A percentile compares a stretch with the other conserved stretches of the same genome.
These are phyloP conservation scores for Fraxinus xanthoxyloides DNA, from an alignment of 305 asterid genomes.

Conservation along the genomic window DNA sequence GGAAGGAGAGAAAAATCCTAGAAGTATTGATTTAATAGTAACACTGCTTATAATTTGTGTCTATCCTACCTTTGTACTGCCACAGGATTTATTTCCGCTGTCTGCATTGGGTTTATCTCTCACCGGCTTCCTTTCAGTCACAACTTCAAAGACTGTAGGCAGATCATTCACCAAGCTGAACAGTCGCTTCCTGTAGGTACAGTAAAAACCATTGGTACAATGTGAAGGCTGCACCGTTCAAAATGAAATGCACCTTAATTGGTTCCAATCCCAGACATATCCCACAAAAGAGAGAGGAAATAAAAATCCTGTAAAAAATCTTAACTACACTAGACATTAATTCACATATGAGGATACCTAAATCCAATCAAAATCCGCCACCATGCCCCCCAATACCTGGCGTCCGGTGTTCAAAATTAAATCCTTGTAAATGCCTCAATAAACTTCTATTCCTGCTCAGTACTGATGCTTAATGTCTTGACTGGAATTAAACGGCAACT, in stretches of 20 bases:
- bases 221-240: neutral
- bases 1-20: neutral
- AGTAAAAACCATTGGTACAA: slow-evolving; percentile 13
- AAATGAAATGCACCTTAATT: neutral
- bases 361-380: neutral
- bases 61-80: slow-evolving; percentile 56
- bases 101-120: slow-evolving; percentile 67
- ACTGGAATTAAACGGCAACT: neutral
- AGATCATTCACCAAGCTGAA: slow-evolving; percentile 85
- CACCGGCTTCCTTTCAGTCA: slow-evolving; percentile 63
- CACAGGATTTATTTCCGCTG: slow-evolving; percentile 67
- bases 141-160: slow-evolving; percentile 77
- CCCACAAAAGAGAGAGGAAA: neutral
- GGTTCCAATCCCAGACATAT: slow-evolving; percentile 4
- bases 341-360: neutral
- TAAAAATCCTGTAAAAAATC: neutral
- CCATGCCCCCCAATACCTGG: neutral
- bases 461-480: neutral
- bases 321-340: neutral
- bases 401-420: neutral
- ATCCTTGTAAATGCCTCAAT: neutral
- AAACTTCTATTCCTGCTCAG: neutral
- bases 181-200: slow-evolving; percentile 65
- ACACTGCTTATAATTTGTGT: neutral
- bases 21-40: neutral